Percentiles rank a stretch among this genome's conserved stretches.
Evolutionary conservation across 2,329 filamentous ascomycete species (phyloP).

Genomic region (Lachnellula cervina): DNA sequence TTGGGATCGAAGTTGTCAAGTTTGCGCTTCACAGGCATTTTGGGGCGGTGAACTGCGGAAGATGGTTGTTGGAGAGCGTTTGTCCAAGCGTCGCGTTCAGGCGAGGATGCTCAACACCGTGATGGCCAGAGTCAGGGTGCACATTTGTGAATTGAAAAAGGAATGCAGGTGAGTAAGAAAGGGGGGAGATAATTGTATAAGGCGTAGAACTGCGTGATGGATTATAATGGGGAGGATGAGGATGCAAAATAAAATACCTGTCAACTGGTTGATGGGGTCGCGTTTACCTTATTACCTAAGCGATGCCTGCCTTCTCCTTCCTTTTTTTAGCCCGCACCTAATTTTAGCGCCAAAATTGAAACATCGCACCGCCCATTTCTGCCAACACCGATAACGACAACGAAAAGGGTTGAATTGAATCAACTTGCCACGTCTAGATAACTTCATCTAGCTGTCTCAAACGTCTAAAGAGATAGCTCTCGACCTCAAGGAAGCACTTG

Average conservation of each 20-base stretch:
- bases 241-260: no score
- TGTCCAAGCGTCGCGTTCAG: not conserved
- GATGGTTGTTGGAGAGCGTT: not conserved
- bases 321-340: no score
- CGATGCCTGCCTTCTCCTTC: no score
- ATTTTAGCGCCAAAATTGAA: not conserved
- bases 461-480: not conserved
- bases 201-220: no score
- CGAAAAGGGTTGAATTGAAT: not conserved
- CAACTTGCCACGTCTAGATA: not conserved
- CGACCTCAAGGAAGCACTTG: not conserved
- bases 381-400: not conserved
- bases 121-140: not conserved
- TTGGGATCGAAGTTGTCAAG: conserved; percentile 57
- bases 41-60: not conserved
- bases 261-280: no score
- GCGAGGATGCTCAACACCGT: not conserved
- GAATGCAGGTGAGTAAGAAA: not conserved
- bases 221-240: no score
- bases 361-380: no score
- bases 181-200: no score
- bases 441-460: not conserved
- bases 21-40: conserved; percentile 43
- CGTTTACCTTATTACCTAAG: no score
- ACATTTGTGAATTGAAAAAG: not conserved